Evolutionary conservation across 2,329 filamentous ascomycete genomes (phyloP).

Genomic region (Aspergillus eucalypticola): DNA sequence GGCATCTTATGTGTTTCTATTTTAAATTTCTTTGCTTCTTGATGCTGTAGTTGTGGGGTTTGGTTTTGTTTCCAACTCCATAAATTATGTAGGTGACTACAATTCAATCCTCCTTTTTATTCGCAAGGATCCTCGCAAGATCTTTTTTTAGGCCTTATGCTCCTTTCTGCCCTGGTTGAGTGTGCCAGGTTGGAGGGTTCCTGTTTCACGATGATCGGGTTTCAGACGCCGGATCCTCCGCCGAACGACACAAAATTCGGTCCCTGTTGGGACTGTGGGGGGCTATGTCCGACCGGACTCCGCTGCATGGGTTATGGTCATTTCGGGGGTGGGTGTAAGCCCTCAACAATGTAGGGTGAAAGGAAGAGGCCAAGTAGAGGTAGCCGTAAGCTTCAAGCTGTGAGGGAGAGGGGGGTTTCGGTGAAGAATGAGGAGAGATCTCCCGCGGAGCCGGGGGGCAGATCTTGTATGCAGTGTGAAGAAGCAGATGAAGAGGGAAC

Average conservation of each 20-base stretch:
- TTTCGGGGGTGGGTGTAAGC: not conserved
- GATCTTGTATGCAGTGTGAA: not conserved
- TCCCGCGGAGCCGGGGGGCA: not conserved
- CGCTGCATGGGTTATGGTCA: not conserved
- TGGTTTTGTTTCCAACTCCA: not conserved
- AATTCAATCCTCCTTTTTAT: not conserved
- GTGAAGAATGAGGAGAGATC: not conserved
- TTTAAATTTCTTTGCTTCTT: slow-evolving; percentile 1
- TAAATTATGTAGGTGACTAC: not conserved
- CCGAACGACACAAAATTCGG: slow-evolving; percentile 2
- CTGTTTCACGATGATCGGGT: slow-evolving; percentile 6
- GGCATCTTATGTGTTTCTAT: not conserved
- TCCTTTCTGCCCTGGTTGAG: not conserved
- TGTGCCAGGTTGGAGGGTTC: not conserved
- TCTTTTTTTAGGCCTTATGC: not conserved
- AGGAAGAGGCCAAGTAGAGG: too few relatives aligned
- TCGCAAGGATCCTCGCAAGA: not conserved
- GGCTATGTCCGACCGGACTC: not conserved
- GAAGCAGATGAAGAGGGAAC: too few relatives aligned
- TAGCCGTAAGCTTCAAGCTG: too few relatives aligned
- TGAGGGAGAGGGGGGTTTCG: not conserved
- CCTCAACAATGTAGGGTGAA: not conserved
- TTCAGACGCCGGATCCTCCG: slow-evolving; percentile 7
- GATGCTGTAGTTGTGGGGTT: not conserved
- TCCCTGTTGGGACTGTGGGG: slow-evolving; percentile 3